phyloP scores from a whole-genome alignment of 345 rosid species.

The Zanthoxylum bungeanum region DNA sequence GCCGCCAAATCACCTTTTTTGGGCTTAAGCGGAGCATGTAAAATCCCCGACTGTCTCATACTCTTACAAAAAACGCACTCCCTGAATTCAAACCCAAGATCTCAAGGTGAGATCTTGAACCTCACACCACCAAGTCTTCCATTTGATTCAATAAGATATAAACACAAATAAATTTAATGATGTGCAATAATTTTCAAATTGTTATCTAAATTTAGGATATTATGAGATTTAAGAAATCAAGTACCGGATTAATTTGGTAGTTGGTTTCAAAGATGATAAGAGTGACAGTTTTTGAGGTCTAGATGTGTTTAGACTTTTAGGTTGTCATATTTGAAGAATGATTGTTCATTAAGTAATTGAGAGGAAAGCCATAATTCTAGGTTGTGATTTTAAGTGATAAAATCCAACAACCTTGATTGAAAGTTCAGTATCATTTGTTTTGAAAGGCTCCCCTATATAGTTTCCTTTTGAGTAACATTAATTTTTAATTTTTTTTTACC shows the following conservation, averaged over 20 bases:
- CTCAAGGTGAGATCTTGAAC: too few relatives aligned
- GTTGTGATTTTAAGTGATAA: neutral
- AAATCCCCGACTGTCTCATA: too few relatives aligned
- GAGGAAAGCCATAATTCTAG: neutral
- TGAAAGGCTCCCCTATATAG: neutral
- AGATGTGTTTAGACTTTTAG: neutral
- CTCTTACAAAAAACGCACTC: too few relatives aligned
- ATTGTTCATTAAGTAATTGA: neutral
- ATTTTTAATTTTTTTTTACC: neutral
- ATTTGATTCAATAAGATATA: neutral
- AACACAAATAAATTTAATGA: neutral
- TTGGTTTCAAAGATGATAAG: neutral
- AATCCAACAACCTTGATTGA: neutral
- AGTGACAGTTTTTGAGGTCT: neutral
- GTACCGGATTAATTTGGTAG: neutral
- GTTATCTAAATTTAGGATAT: neutral
- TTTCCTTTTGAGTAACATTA: neutral
- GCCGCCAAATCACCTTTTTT: too few relatives aligned
- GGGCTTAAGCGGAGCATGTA: too few relatives aligned
- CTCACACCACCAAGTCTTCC: too few relatives aligned
- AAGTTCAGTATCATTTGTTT: neutral
- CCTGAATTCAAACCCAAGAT: too few relatives aligned
- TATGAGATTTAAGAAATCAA: too few relatives aligned
- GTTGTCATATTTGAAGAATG: neutral
- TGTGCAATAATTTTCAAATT: neutral